phyloP scores from a whole-genome alignment of 768 basidiomycete genomes.

The Sarcomyxa edulis region DNA sequence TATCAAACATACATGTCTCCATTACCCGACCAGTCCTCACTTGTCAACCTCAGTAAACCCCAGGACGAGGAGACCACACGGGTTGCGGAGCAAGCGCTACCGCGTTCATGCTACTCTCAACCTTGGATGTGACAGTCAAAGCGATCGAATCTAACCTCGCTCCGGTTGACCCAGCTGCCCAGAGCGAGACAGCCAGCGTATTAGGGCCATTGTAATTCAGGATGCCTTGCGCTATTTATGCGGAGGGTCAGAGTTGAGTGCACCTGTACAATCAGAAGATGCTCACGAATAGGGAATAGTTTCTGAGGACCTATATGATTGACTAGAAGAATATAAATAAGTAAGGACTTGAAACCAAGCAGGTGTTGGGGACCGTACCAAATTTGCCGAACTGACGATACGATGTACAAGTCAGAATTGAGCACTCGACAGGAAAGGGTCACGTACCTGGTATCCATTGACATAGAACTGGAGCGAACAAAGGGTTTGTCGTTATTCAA shows the following conservation, averaged over 20 bases:
- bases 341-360: not conserved
- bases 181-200: conserved; percentile 43
- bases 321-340: conserved; percentile 16
- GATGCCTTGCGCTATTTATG: conserved; percentile 38
- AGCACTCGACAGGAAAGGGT: too few species aligned
- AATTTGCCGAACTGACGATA: conserved; percentile 43
- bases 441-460: conserved; percentile 40
- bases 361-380: conserved; percentile 19
- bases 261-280: not conserved
- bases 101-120: conserved; percentile 28
- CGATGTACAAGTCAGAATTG: too few species aligned
- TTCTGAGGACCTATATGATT: conserved; percentile 39
- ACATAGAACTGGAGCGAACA: conserved; percentile 39
- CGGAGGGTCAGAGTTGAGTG: not conserved
- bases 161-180: conserved; percentile 35
- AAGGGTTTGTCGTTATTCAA: not conserved
- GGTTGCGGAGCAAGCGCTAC: conserved; percentile 30
- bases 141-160: conserved; percentile 34
- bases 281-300: conserved; percentile 38
- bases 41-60: conserved; percentile 21
- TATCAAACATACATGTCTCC: too few species aligned
- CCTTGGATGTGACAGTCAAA: conserved; percentile 30
- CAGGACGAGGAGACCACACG: conserved; percentile 24
- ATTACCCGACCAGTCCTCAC: too few species aligned
- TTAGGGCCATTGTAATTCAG: conserved; percentile 42